Evolutionary conservation across 805 yeast genomes (phyloP).

Genomic region (Ogataea ramenticola): DNA sequence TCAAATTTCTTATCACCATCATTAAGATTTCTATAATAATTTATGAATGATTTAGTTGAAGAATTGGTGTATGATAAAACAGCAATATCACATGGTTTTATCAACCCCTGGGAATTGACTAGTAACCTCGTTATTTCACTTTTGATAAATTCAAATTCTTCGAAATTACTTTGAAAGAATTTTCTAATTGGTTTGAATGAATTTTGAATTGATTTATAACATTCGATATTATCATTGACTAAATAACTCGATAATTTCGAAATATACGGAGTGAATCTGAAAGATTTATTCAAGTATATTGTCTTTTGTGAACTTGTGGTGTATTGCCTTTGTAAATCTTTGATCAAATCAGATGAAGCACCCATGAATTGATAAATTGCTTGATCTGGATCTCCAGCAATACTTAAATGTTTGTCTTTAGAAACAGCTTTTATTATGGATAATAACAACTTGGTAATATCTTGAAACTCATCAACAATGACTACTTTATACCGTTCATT

Average conservation of each 20-base stretch:
- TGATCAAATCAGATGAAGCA: constrained; percentile 25
- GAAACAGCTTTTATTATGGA: constrained; percentile 35
- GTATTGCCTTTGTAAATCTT: constrained; percentile 10
- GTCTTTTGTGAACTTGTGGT: constrained; percentile 16
- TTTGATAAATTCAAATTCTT: constrained; percentile 37
- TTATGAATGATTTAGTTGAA: constrained; percentile 34
- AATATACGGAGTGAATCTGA: constrained; percentile 56
- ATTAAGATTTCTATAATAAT: constrained; percentile 22
- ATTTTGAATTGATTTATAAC: constrained; percentile 3
- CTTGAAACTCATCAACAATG: constrained; percentile 71
- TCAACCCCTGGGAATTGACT: constrained; percentile 31
- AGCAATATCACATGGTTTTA: constrained; percentile 43
- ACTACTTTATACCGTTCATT: constrained; percentile 29
- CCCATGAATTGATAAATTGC: constrained; percentile 65
- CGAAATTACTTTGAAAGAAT: constrained; percentile 20
- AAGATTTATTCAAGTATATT: constrained; percentile 42
- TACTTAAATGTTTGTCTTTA: constrained; percentile 42
- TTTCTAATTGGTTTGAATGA: constrained; percentile 16
- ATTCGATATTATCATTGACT: background rate
- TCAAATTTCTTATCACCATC: constrained; percentile 34
- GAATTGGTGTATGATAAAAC: constrained; percentile 46
- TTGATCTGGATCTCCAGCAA: constrained; percentile 71
- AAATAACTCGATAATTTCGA: constrained; percentile 33
- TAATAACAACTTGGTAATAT: constrained; percentile 46
- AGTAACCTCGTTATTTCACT: constrained; percentile 37